Conservation (phyloP, 139 green algal genomes). For the Chlamydomonas applanata region DNA sequence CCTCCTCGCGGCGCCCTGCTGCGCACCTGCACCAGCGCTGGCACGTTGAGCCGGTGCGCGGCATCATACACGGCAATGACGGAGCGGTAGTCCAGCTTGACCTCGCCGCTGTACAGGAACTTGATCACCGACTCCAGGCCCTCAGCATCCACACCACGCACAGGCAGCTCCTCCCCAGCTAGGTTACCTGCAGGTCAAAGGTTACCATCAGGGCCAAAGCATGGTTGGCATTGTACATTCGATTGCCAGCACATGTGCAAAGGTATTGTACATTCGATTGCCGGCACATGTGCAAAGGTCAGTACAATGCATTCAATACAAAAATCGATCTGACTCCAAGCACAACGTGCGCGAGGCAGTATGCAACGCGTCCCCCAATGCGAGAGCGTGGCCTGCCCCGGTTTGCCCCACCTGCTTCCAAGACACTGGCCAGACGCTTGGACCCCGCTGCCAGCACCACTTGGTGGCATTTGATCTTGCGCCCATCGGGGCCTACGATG, state of each 20-base stretch:
- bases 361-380: no score
- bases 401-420: slow-evolving; percentile 45
- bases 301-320: no score
- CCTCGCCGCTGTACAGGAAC: slow-evolving; percentile 48
- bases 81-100: slow-evolving; percentile 22
- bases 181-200: slow-evolving; percentile 11
- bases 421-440: slow-evolving; percentile 34
- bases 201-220: neutral
- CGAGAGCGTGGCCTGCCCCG: no score
- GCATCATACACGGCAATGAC: slow-evolving; percentile 38
- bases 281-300: no score
- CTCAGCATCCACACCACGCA: slow-evolving; percentile 39
- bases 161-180: slow-evolving; percentile 38
- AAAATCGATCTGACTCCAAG: no score
- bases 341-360: no score
- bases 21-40: slow-evolving; percentile 20
- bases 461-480: slow-evolving; percentile 36
- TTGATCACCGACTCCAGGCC: slow-evolving; percentile 31
- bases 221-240: no score
- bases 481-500: slow-evolving; percentile 36
- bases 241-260: no score
- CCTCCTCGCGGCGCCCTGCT: no score
- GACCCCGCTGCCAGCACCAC: slow-evolving; percentile 39
- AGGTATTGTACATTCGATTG: no score
- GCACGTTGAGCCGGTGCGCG: slow-evolving; percentile 33